phyloP scores from a whole-genome alignment of 179 eudicot species.

The Carnegiea gigantea region DNA sequence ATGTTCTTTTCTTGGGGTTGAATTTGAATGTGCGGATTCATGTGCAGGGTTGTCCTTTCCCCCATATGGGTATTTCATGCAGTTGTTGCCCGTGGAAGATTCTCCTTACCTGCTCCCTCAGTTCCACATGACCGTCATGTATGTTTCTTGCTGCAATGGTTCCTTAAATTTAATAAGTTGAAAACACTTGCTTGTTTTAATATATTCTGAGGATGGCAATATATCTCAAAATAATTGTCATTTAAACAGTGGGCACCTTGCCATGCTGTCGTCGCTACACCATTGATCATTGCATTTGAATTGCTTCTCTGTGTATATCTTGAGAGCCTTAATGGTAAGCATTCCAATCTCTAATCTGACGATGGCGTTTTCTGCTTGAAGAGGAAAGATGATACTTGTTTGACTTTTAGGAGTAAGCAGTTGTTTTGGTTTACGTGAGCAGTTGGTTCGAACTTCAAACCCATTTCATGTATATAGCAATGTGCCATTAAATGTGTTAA shows the following conservation, averaged over 20 bases:
- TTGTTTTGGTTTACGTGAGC: neutral
- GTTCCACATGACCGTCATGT: slow-evolving; percentile 95
- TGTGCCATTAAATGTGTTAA: neutral
- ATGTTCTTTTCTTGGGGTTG: slow-evolving; percentile 6
- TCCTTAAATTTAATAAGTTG: slow-evolving; percentile 8
- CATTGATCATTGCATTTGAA: slow-evolving; percentile 89
- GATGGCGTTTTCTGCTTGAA: neutral
- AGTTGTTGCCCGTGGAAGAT: slow-evolving; percentile 90
- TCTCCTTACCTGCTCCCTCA: slow-evolving; percentile 94
- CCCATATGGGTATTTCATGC: slow-evolving; percentile 95
- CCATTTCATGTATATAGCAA: neutral
- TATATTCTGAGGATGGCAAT: neutral
- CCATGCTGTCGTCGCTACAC: slow-evolving; percentile 87
- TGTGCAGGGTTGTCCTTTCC: slow-evolving; percentile 72
- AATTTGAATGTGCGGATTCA: slow-evolving; percentile 16
- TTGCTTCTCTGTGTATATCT: slow-evolving; percentile 91
- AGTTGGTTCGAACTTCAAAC: neutral
- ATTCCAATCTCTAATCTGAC: neutral
- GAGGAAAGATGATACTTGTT: neutral
- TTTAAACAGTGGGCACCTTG: slow-evolving; percentile 95
- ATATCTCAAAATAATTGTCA: neutral
- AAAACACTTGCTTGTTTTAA: slow-evolving; percentile 18
- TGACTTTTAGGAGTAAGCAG: neutral
- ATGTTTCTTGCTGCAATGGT: slow-evolving; percentile 22
- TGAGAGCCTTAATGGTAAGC: slow-evolving; percentile 77